These are phyloP conservation scores for Phytophthora rubi DNA, from an alignment of 352 stramenopile genomes.

Conservation along the genomic window DNA sequence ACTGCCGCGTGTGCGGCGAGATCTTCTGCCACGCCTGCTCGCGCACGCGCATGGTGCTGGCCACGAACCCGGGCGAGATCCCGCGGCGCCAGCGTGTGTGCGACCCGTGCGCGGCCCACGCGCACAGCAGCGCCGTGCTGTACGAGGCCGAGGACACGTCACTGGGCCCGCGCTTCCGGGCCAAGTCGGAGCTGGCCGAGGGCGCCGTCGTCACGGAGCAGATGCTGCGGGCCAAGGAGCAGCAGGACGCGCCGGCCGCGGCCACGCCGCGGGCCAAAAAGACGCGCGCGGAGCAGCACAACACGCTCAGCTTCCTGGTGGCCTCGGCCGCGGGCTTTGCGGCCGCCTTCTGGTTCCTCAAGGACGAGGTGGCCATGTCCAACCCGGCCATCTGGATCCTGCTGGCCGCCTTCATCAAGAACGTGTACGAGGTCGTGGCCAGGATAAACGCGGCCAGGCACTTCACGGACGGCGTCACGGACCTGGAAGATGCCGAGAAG, in stretches of 20 bases:
- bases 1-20: constrained; percentile 84
- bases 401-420: constrained; percentile 72
- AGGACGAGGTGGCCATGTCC: constrained; percentile 72
- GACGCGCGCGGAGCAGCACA: constrained; percentile 16
- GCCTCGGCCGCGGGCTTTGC: constrained; percentile 68
- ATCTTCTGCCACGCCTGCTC: constrained; percentile 87
- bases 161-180: constrained; percentile 39
- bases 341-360: constrained; percentile 80
- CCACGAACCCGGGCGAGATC: constrained; percentile 68
- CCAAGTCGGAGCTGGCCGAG: constrained; percentile 39
- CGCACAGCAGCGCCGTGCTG: constrained; percentile 67
- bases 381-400: constrained; percentile 85
- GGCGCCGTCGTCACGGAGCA: constrained; percentile 32
- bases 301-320: constrained; percentile 60
- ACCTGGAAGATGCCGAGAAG: constrained; percentile 42
- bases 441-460: constrained; percentile 34
- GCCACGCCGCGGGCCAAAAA: neutral
- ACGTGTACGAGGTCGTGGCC: constrained; percentile 60
- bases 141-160: constrained; percentile 60
- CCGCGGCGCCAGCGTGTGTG: constrained; percentile 78
- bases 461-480: constrained; percentile 37
- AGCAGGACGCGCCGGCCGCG: neutral
- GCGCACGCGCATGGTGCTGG: constrained; percentile 80
- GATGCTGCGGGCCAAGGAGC: constrained; percentile 23
- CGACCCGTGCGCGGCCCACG: constrained; percentile 66